A percentile compares a stretch with the other conserved stretches of the same genome.
These are phyloP conservation scores for Coemansia sp. DNA, from an alignment of 192 early-diverging fungal genomes.

Conservation along the genomic window DNA sequence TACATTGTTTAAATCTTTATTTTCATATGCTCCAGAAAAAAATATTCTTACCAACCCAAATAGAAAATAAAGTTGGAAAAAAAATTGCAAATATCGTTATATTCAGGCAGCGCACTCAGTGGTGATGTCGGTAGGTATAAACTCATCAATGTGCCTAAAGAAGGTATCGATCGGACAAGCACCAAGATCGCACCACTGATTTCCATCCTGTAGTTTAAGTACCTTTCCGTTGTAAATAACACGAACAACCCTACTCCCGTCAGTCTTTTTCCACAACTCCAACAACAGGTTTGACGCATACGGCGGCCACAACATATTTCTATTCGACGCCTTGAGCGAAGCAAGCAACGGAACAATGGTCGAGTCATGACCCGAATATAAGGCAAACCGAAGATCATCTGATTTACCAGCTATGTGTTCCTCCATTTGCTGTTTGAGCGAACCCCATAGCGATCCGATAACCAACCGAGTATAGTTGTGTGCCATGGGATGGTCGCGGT, in stretches of 20 bases:
- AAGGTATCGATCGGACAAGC: conserved; percentile 44
- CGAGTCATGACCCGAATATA: conserved; percentile 60
- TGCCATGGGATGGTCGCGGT: conserved; percentile 38
- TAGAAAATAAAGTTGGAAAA: no score
- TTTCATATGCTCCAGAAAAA: no score
- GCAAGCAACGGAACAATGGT: conserved; percentile 52
- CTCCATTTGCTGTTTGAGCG: conserved; percentile 42
- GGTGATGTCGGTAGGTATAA: conserved; percentile 38
- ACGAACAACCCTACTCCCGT: conserved; percentile 48
- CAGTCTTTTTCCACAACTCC: conserved; percentile 56
- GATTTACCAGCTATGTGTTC: conserved; percentile 28
- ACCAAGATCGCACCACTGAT: conserved; percentile 52
- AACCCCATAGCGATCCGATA: conserved; percentile 54
- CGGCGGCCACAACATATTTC: conserved; percentile 56
- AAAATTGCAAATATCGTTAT: no score
- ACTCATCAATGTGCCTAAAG: conserved; percentile 25
- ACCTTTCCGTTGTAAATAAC: conserved; percentile 61
- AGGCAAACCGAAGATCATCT: conserved; percentile 39
- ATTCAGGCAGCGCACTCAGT: conserved; percentile 22
- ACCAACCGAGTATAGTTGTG: conserved; percentile 30
- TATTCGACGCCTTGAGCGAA: conserved; percentile 34
- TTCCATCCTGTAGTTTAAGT: conserved; percentile 22
- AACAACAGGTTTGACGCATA: conserved; percentile 58
- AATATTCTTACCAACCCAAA: no score
- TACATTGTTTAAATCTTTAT: no score